Base-by-base conservation (phyloP, 2,329 filamentous ascomycete genomes). In the Colletotrichum nymphaeae region DNA sequence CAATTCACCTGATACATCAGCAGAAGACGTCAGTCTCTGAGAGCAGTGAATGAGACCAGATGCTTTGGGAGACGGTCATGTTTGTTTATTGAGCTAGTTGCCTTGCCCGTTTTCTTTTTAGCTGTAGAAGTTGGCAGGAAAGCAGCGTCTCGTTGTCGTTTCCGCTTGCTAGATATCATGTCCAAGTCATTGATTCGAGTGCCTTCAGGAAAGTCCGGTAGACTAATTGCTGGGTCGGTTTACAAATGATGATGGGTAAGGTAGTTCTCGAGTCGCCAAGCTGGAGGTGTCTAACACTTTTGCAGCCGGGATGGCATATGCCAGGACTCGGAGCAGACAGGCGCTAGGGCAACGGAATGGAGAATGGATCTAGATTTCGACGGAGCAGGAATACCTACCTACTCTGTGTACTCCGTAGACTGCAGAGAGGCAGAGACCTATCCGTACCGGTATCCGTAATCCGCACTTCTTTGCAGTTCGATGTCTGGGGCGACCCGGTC, bases 321-420 rank as follows among this genome's bases (percentile, higher is more conserved):
- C 26, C 66, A 60, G 46, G 66, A 65, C 59, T 73, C 62, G 46
- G 30, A 52, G 30, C 60, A 22, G 42, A 55, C 71, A 62, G 70
- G 70, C 67, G 67, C 71, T 71, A 56, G 67, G 59, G 60, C 70
- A 70, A 70, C 71, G 56, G 24, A 24, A 56, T 49, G 26, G 22
- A 56, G 32, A 64, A 63, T 64, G 59, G 42, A 69, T 69, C 64
- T 72, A 59, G 52, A 53, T 69, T 66, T 52, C 37, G n/a, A 58
- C 53, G 65, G 53, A 37, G 28, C 64, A 57, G 56, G 11, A 35
- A 37, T 26, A n/a, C 9, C 30, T 30, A 8, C 28, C 28, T 32
- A 32, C 30, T 32, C 30, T 32, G 9, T 32, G 30, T 32, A 9
- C 30, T 32, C 30, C 8, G 30, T 32, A 32, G 30, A 32, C 30